phyloP scores from a whole-genome alignment of 768 basidiomycete species.

The Lanmaoa pseudosensibilis region DNA sequence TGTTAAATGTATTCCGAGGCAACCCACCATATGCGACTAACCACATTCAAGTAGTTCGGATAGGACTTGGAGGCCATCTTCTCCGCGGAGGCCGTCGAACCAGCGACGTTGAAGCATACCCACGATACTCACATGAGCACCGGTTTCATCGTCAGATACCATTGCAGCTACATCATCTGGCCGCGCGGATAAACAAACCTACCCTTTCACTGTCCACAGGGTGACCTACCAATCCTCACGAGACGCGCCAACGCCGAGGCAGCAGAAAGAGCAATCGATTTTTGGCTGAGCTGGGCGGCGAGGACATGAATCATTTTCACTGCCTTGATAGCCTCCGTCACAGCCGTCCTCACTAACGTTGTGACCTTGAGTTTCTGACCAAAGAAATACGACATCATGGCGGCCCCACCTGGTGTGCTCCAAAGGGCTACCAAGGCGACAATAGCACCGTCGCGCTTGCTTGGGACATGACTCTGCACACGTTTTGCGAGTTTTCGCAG shows the following conservation, averaged over 20 bases:
- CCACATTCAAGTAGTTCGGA: conserved; percentile 20
- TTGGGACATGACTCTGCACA: conserved; percentile 3
- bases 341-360: conserved; percentile 3
- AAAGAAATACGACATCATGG: background rate
- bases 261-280: conserved; percentile 21
- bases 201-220: background rate
- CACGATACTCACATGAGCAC: conserved; percentile 9
- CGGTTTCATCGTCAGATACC: conserved; percentile 2
- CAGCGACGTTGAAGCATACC: conserved; percentile 27
- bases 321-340: conserved; percentile 16
- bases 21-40: conserved; percentile 3
- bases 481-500: conserved; percentile 18
- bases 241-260: conserved; percentile 19
- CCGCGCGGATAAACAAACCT: background rate
- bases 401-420: background rate
- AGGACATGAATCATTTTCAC: conserved; percentile 17
- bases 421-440: conserved; percentile 19
- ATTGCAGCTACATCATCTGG: conserved; percentile 19
- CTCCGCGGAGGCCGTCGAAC: conserved; percentile 29
- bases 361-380: background rate
- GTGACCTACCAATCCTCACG: conserved; percentile 19
- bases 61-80: conserved; percentile 26
- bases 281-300: conserved; percentile 14
- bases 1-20: background rate
- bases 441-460: conserved; percentile 20